A percentile compares a stretch with the other conserved stretches of the same genome.
Evolutionary conservation across 2,329 filamentous ascomycete species (phyloP).

Genomic region (Aspergillus sp.): DNA sequence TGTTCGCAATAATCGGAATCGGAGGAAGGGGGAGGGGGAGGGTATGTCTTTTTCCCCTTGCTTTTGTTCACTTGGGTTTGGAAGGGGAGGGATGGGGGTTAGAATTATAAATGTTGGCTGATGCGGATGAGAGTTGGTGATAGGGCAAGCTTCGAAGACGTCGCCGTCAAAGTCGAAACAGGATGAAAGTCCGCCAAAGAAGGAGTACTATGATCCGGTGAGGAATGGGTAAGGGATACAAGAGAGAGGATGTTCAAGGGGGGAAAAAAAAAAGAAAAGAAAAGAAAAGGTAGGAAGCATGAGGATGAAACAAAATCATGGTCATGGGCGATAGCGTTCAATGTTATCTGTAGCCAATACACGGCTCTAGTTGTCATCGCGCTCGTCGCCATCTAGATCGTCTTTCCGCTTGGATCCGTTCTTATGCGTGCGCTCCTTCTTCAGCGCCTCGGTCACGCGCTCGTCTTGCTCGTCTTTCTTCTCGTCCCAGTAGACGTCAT

Average conservation of each 20-base stretch:
- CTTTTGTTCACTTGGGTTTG: too few relatives aligned
- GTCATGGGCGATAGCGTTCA: too few relatives aligned
- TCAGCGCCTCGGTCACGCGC: constrained; percentile 53
- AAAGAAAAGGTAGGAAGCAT: too few relatives aligned
- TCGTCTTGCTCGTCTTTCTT: constrained; percentile 68
- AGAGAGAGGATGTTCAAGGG: too few relatives aligned
- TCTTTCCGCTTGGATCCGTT: constrained; percentile 15
- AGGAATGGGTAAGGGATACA: constrained; percentile 29
- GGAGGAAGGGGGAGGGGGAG: constrained; percentile 35
- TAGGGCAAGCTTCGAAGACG: constrained; percentile 21
- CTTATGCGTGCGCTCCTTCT: constrained; percentile 48
- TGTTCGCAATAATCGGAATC: constrained; percentile 47
- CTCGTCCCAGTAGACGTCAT: constrained; percentile 89
- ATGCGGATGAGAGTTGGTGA: not conserved
- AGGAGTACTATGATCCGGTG: constrained; percentile 44
- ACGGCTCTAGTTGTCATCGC: not conserved
- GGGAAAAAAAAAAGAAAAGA: too few relatives aligned
- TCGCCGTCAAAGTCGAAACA: constrained; percentile 22
- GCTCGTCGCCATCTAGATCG: constrained; percentile 6
- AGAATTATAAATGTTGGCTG: not conserved
- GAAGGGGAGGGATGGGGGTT: not conserved
- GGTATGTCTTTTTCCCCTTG: constrained; percentile 2
- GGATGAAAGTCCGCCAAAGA: constrained; percentile 30
- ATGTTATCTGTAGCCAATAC: not conserved
- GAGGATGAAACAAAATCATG: too few relatives aligned